Base-by-base conservation (phyloP, 192 early-diverging fungal genomes). In the Rhizophagus sp. region DNA sequence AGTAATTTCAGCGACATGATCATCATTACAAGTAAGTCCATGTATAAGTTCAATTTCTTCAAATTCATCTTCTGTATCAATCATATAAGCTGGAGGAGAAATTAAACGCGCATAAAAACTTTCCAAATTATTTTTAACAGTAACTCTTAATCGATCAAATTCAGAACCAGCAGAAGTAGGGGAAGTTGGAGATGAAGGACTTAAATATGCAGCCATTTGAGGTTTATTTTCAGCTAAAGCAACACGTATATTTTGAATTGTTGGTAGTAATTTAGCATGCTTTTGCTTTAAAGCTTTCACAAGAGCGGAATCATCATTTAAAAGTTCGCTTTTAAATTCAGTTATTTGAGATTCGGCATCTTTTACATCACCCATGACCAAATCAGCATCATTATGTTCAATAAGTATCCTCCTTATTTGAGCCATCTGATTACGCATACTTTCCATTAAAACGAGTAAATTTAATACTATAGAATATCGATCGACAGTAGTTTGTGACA, bases 171-270 rank as follows among this genome's bases (percentile, higher is more conserved):
- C 50, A 41, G 76, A 78, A 66, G 62, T 78, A 19, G 76, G 76
- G 17, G 76, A 78, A 57, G 33, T 52, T 13, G 66, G 76, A 78
- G 65, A 68, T 33, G 76, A 78, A 24, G 76, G 66, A 69, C 76
- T 78, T 66, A 69, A 57, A 69, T 78, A 78, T 10, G 76, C 76
- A 11, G 76, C 76, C 66, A 78, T 78, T 61, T 78, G 65, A 78
- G 69, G 66, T 78, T n/a, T 66, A 57, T 68, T 68, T 69, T 78
- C 64, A 5, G 44, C 41, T 17, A 78, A 17, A 49, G 65, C 76
- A 52, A 68, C 33, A 27, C 65, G 33, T 1, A 78, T 78, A n/a
- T 68, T 78, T 78, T 68, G 76, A 33, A 78, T 78, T 8, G 76
- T 78, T 34, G 52, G 7, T 9, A 78, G 44, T 52, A 78, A 50